Base-by-base conservation (phyloP, 805 yeast genomes). In the Debaryomyces tyrocola region DNA sequence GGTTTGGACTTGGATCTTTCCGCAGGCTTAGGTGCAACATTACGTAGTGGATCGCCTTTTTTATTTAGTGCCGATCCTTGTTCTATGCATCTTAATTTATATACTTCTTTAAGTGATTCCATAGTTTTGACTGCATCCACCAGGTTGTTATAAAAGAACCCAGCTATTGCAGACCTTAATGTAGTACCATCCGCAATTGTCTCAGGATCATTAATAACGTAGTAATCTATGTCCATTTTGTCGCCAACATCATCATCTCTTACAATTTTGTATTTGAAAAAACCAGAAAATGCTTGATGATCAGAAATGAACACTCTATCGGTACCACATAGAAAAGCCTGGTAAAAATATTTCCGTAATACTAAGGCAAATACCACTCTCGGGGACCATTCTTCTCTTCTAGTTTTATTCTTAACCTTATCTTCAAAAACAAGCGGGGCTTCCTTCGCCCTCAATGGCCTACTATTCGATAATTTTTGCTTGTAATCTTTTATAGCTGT, bases 131-230 rank as follows among this genome's bases (percentile, higher is more conserved):
- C n/a, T 17, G 43, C 43, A 20, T 40, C 43, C 14, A 2, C 27
- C 10, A 3, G 5, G 10, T 24, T 24, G 4, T 24, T 24, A 24
- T 24, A 29, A 20, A 40, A 43, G 24, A 43, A 39, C 14, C 46
- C 44, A 20, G 44, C 37, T 24, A 39, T 44, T 33, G 47, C 44
- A 15, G 47, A 44, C 10, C 29, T 38, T 28, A 44, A 44, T 14
- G 43, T 44, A n/a, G 39, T 44, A 2, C 47, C 47, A 44, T 38
- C n/a, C n/a, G 29, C 43, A 14, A 44, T 28, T 31, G 47, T 44
- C 20, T 44, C 47, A 17, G 47, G 47, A 38, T 44, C 47, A 33
- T 44, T 40, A 11, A 44, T 28, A 18, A 44, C 29, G 28, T 44
- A 40, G 47, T 44, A 44, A 10, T 44, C 28, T 39, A 44, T 44